These are phyloP conservation scores for Juncus effusus DNA, from an alignment of 176 grass and related monocot species.

Conservation along the genomic window DNA sequence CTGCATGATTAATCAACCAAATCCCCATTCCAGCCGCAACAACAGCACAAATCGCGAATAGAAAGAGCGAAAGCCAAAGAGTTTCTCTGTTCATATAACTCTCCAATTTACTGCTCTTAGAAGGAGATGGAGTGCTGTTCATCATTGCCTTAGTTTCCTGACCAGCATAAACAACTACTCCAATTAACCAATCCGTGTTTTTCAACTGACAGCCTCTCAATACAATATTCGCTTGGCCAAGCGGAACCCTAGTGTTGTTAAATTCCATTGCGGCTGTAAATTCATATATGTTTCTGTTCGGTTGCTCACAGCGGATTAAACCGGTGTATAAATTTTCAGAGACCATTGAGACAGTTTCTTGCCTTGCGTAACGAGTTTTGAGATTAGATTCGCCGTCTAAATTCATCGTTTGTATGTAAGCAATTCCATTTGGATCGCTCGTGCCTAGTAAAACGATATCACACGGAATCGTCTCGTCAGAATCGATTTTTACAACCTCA, in stretches of 20 bases:
- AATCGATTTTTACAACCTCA: constrained; percentile 85
- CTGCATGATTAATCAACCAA: constrained; percentile 71
- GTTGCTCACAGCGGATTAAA: constrained; percentile 86
- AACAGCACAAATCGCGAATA: constrained; percentile 88
- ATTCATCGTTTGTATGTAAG: constrained; percentile 99
- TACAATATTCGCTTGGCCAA: constrained; percentile 96
- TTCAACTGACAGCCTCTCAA: constrained; percentile 96
- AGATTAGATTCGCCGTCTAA: constrained; percentile 98
- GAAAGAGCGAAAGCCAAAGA: constrained; percentile 96
- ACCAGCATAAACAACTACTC: constrained; percentile 93
- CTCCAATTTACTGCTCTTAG: constrained; percentile 94
- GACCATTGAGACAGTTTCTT: constrained; percentile 74
- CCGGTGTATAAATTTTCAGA: constrained; percentile 49
- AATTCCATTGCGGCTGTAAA: constrained; percentile 97
- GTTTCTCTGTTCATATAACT: constrained; percentile 99
- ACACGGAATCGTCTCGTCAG: constrained; percentile 91
- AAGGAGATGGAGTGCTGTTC: constrained; percentile 94
- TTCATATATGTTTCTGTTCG: constrained; percentile 98
- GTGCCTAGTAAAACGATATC: constrained; percentile 91
- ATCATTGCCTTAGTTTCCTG: constrained; percentile 99
- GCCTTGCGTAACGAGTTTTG: constrained; percentile 97
- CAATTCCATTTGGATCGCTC: constrained; percentile 95
- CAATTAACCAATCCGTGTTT: constrained; percentile 90
- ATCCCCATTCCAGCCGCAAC: constrained; percentile 97
- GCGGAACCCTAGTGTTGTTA: constrained; percentile 65